Base-by-base conservation (phyloP, 2,329 filamentous ascomycete species). In the Lecanicillium sp. region DNA sequence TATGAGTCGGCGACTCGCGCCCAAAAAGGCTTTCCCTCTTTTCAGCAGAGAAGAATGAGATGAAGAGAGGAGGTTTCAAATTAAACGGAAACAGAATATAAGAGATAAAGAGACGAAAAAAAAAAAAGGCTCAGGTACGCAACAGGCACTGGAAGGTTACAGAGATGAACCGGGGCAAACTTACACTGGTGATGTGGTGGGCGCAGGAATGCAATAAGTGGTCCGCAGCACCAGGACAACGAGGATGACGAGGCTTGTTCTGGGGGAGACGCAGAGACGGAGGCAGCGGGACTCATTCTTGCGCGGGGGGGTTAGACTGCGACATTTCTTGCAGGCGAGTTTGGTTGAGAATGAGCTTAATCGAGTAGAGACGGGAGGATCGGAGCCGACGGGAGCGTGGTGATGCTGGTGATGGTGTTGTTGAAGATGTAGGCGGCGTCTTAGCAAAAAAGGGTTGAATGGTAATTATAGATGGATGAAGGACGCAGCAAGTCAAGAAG, bases 181-280 rank as follows among this genome's bases (percentile, higher is more conserved):
- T 37, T 15, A 37, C 35, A 9, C 4, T 37, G 34, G 15, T 16
- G 28, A 17, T 37, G 39, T 19, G 33, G 34, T 33, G 18, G 34
- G 6, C 22, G 16, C n/a, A 33, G 39, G 39, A 41, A 41, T 41
- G 39, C 22, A 25, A 25, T 41, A 37, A 41, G 39, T 30, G 39
- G 39, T 22, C 36, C 33, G 34, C 35, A 37, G 33, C 39, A 41
- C 39, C 39, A 41, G 14, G 39, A 41, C 39, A 41, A 41, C 39
- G 29, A 41, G 22, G 30, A 41, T 14, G 34, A 22, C 34, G 30
- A 37, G 28, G 17, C 30, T 36, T 29, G 33, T 22, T 33, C 29
- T 15, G 36, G 34, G 11, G 22, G 22, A n/a, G n/a, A n/a, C n/a
- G n/a, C n/a, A n/a, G n/a, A n/a, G n/a, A 30, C 34, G 37, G 14